phyloP scores from a whole-genome alignment of 768 basidiomycete species.

The Xerocomellus amylosporus region DNA sequence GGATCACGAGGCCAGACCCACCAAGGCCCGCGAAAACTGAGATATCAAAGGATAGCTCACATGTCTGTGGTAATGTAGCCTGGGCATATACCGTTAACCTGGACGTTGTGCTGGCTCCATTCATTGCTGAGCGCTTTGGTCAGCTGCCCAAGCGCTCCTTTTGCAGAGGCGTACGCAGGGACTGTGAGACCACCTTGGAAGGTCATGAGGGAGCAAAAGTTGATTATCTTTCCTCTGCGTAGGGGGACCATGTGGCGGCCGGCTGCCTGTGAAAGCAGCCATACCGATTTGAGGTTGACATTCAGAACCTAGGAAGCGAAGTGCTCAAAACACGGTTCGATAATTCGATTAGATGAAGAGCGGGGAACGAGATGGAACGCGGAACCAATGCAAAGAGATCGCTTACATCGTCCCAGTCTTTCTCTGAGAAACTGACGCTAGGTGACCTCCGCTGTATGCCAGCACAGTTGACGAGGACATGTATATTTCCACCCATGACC shows the following conservation, averaged over 20 bases:
- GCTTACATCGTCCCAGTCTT: conserved; percentile 70
- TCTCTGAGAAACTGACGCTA: conserved; percentile 61
- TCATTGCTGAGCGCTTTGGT: conserved; percentile 92
- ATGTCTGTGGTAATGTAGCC: conserved; percentile 91
- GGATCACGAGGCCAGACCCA: conserved; percentile 6
- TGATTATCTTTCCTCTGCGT: conserved; percentile 69
- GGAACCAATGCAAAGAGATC: conserved; percentile 31
- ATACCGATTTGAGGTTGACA: conserved; percentile 85
- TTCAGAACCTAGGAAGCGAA: conserved; percentile 60
- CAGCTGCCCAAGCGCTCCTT: conserved; percentile 80
- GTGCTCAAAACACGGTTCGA: conserved; percentile 9
- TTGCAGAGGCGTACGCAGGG: conserved; percentile 90
- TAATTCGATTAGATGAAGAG: conserved; percentile 8
- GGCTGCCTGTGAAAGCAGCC: conserved; percentile 82
- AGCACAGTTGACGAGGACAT: conserved; percentile 70
- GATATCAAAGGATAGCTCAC: conserved; percentile 40
- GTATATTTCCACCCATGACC: conserved; percentile 49
- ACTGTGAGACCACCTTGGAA: conserved; percentile 65
- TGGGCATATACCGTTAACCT: conserved; percentile 86
- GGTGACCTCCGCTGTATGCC: conserved; percentile 59
- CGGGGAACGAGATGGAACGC: conserved; percentile 5
- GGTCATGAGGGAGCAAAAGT: conserved; percentile 54
- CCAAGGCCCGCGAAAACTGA: conserved; percentile 2
- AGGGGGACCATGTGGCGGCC: conserved; percentile 84
- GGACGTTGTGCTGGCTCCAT: conserved; percentile 85